Percentiles rank a stretch among this genome's conserved stretches.
phyloP scores from a whole-genome alignment of 2,329 filamentous ascomycete species.

The Colletotrichum tanaceti region DNA sequence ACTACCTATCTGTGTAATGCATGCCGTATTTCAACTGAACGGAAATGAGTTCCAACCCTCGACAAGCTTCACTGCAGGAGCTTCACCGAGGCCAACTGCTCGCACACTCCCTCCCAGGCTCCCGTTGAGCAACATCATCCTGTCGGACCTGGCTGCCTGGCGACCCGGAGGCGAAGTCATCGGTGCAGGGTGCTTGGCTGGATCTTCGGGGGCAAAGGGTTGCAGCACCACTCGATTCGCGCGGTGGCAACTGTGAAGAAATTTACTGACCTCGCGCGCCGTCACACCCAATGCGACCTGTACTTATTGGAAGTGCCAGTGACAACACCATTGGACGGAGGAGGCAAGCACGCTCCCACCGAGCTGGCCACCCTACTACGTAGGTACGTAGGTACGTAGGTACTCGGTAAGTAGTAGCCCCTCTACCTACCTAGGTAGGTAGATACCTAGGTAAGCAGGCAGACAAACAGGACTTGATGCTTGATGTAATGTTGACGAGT shows the following conservation, averaged over 20 bases:
- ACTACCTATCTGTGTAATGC: not conserved
- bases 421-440: too few species aligned
- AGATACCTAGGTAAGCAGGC: too few species aligned
- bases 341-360: not conserved
- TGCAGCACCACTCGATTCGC: constrained; percentile 10
- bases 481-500: not conserved
- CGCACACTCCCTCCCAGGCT: too few species aligned
- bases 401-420: too few species aligned
- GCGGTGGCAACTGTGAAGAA: constrained; percentile 7
- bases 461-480: not conserved
- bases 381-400: too few species aligned
- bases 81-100: not conserved
- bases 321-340: not conserved
- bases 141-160: constrained; percentile 2
- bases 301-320: not conserved
- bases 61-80: not conserved
- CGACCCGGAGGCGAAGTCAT: constrained; percentile 1
- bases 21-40: not conserved
- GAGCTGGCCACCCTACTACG: not conserved
- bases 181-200: not conserved
- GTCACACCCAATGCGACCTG: constrained; percentile 5
- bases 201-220: not conserved
- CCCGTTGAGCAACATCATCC: not conserved
- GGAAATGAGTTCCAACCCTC: not conserved
- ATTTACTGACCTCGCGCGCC: not conserved